Percentiles rank a stretch among this genome's conserved stretches.
Evolutionary conservation across 352 stramenopile species (phyloP).

Genomic region (Elongisporangium undulatum): DNA sequence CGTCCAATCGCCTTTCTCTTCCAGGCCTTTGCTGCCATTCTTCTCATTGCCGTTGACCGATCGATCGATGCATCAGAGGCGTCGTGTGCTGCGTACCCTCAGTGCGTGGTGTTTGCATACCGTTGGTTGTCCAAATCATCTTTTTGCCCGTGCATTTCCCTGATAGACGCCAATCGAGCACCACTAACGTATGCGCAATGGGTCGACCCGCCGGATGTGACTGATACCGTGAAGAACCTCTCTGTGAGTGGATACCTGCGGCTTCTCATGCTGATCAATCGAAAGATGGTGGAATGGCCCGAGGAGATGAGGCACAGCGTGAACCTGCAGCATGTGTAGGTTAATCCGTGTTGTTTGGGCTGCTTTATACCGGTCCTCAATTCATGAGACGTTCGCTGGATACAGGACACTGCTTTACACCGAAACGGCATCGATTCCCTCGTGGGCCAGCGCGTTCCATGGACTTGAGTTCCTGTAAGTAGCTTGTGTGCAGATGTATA

Average conservation of each 20-base stretch:
- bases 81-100: not conserved
- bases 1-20: not conserved
- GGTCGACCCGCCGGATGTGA: constrained; percentile 10
- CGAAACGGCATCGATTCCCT: not conserved
- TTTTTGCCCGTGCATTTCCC: constrained; percentile 14
- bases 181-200: constrained; percentile 21
- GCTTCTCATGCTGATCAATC: constrained; percentile 11
- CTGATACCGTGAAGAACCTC: constrained; percentile 11
- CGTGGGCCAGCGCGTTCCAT: not conserved
- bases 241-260: constrained; percentile 7
- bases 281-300: constrained; percentile 6
- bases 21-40: not conserved
- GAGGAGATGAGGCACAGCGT: constrained; percentile 9
- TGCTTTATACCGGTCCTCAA: too few species aligned
- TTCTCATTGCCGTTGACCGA: not conserved
- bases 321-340: constrained; percentile 8
- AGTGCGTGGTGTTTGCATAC: constrained; percentile 15
- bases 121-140: constrained; percentile 13
- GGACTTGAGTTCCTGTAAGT: too few species aligned
- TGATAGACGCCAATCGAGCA: constrained; percentile 15
- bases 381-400: too few species aligned
- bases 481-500: too few species aligned
- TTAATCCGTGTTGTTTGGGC: too few species aligned
- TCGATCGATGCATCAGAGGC: not conserved
- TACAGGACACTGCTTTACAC: not conserved